A percentile compares a stretch with the other conserved stretches of the same genome.
These are phyloP conservation scores for Alternaria viburni DNA, from an alignment of 2,329 filamentous ascomycete genomes.

Conservation along the genomic window DNA sequence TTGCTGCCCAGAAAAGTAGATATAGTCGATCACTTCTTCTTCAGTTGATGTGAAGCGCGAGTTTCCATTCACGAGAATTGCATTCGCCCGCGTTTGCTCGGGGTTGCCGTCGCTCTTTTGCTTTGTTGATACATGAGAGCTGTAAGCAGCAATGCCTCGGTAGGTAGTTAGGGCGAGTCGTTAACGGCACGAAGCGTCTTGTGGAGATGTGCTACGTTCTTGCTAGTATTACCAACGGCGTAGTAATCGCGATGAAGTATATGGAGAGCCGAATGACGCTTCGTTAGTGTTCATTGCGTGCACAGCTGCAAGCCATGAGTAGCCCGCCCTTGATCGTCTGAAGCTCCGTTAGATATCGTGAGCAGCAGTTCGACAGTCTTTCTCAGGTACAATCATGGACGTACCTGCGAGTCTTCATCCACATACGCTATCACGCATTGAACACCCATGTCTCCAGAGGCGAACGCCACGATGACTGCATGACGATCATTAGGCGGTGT, in stretches of 20 bases:
- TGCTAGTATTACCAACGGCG: neutral
- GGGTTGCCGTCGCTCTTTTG: neutral
- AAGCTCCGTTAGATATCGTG: neutral
- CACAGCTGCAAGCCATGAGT: neutral
- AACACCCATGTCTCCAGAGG: neutral
- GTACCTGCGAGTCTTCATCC: neutral
- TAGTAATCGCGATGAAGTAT: neutral
- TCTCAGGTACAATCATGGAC: neutral
- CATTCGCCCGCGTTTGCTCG: neutral
- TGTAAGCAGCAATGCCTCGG: neutral
- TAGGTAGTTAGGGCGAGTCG: neutral
- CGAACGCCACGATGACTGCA: slow-evolving; percentile 3
- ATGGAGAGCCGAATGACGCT: neutral
- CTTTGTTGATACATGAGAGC: neutral
- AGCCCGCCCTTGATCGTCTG: neutral
- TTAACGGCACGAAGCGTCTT: neutral
- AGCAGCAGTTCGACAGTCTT: neutral
- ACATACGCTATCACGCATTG: neutral
- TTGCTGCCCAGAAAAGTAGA: neutral
- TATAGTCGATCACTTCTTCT: neutral
- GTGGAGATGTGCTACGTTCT: neutral
- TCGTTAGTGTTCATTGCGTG: neutral
- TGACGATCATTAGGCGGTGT: neutral
- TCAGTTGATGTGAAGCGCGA: neutral
- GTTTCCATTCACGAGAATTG: neutral